Conservation (phyloP, 1,284 basidiomycete species). For the Ceratobasidium sp. region DNA sequence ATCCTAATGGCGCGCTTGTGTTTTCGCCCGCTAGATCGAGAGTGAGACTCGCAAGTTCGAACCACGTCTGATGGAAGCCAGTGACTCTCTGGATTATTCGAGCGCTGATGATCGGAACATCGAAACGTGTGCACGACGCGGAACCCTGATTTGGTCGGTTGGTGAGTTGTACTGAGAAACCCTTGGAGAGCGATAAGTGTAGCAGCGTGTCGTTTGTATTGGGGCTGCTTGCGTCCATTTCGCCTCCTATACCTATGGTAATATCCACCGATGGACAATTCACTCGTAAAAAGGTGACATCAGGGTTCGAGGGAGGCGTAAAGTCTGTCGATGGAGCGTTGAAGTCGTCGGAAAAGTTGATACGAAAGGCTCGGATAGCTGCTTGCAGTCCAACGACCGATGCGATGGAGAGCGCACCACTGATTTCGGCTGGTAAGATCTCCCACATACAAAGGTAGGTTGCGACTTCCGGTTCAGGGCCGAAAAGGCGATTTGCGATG, state of each 20-base stretch:
- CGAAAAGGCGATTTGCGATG: constrained; percentile 86
- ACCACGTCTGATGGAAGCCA: constrained; percentile 64
- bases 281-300: constrained; percentile 83
- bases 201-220: constrained; percentile 53
- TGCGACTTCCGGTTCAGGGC: constrained; percentile 83
- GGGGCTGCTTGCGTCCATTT: background rate
- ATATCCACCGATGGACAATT: constrained; percentile 66
- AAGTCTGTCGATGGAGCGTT: constrained; percentile 85
- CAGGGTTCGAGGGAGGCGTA: constrained; percentile 73
- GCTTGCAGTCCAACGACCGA: constrained; percentile 68
- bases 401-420: constrained; percentile 67
- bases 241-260: constrained; percentile 55
- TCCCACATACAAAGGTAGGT: constrained; percentile 95
- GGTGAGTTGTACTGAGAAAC: constrained; percentile 58
- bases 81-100: constrained; percentile 35
- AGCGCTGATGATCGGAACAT: constrained; percentile 23
- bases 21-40: constrained; percentile 75
- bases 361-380: constrained; percentile 69
- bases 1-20: constrained; percentile 73
- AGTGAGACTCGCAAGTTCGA: constrained; percentile 71
- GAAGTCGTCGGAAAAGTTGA: constrained; percentile 78
- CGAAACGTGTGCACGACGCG: constrained; percentile 39
- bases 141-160: constrained; percentile 17
- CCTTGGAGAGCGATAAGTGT: constrained; percentile 68
- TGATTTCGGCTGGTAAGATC: constrained; percentile 73